Conservation (phyloP, 495 filamentous ascomycete genomes). For the Hyphodiscus hymeniophilus region DNA sequence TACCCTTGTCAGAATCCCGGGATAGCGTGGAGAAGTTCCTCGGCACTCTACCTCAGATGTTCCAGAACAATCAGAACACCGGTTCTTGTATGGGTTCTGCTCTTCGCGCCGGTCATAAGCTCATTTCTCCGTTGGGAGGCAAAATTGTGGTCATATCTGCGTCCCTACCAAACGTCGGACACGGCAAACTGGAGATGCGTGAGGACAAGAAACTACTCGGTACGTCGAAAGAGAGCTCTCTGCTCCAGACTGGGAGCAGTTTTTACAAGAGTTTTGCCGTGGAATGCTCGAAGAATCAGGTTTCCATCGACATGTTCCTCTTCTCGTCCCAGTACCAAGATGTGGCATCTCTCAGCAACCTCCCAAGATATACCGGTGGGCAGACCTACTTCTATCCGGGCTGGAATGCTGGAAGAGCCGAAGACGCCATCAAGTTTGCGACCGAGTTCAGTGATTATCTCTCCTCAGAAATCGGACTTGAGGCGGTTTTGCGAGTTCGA, state of each 20-base stretch:
- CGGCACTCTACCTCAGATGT: conserved; percentile 89
- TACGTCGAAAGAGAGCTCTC: conserved; percentile 78
- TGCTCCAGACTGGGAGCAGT: conserved; percentile 84
- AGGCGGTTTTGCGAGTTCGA: conserved; percentile 90
- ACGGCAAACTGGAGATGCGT: conserved; percentile 84
- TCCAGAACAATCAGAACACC: conserved; percentile 82
- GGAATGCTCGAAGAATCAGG: conserved; percentile 96
- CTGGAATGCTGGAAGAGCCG: conserved; percentile 86
- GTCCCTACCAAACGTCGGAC: conserved; percentile 82
- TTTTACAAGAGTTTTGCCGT: conserved; percentile 99
- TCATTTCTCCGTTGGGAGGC: conserved; percentile 87
- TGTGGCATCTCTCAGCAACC: conserved; percentile 87
- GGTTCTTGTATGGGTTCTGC: conserved; percentile 89
- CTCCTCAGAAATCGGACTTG: conserved; percentile 89
- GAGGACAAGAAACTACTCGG: conserved; percentile 96
- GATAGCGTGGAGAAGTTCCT: conserved; percentile 88
- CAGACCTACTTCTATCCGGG: conserved; percentile 99
- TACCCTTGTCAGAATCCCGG: conserved; percentile 82
- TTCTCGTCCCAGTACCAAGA: conserved; percentile 97
- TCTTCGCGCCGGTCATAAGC: conserved; percentile 84
- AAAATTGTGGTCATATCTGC: conserved; percentile 89
- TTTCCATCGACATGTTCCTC: conserved; percentile 98
- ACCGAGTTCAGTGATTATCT: conserved; percentile 94
- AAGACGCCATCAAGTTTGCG: conserved; percentile 97
- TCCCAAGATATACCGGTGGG: conserved; percentile 92